phyloP scores from a whole-genome alignment of 805 yeast genomes.

The Metschnikowia sp. region DNA sequence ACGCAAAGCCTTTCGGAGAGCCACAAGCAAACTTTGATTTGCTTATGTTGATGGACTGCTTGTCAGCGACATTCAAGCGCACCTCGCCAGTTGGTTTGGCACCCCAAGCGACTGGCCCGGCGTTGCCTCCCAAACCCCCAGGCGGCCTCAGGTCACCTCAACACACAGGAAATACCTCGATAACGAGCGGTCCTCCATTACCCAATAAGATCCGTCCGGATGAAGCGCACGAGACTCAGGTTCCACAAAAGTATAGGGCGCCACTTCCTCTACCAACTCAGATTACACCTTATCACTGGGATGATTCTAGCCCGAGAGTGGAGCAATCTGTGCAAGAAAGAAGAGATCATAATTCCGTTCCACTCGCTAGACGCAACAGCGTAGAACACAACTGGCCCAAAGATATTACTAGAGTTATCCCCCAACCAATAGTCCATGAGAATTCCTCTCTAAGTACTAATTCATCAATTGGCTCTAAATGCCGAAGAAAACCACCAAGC shows the following conservation, averaged over 20 bases:
- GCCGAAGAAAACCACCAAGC: constrained; percentile 3
- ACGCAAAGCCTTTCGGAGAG: constrained; percentile 8
- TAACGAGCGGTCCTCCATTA: constrained; percentile 24
- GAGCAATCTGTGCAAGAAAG: neutral
- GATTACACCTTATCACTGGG: constrained; percentile 1
- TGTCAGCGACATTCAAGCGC: constrained; percentile 33
- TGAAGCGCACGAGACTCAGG: neutral
- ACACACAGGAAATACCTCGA: constrained; percentile 13
- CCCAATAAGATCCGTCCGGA: constrained; percentile 29
- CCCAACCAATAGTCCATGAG: neutral
- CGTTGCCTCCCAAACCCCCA: constrained; percentile 24
- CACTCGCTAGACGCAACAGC: neutral
- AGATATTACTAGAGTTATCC: neutral
- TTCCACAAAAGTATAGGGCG: constrained; percentile 10
- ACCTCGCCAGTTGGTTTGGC: constrained; percentile 33
- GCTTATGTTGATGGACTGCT: constrained; percentile 29
- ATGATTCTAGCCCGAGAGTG: neutral
- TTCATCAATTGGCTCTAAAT: neutral
- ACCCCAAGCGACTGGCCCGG: constrained; percentile 22
- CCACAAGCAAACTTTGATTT: constrained; percentile 24
- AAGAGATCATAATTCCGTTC: neutral
- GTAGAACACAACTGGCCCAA: constrained; percentile 3
- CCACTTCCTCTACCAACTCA: constrained; percentile 13
- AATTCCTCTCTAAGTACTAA: no score
- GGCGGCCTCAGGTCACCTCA: constrained; percentile 31